Percentiles rank a stretch among this genome's conserved stretches.
phyloP scores from a whole-genome alignment of 1,284 basidiomycete genomes.

The Rhodotorula sp. region DNA sequence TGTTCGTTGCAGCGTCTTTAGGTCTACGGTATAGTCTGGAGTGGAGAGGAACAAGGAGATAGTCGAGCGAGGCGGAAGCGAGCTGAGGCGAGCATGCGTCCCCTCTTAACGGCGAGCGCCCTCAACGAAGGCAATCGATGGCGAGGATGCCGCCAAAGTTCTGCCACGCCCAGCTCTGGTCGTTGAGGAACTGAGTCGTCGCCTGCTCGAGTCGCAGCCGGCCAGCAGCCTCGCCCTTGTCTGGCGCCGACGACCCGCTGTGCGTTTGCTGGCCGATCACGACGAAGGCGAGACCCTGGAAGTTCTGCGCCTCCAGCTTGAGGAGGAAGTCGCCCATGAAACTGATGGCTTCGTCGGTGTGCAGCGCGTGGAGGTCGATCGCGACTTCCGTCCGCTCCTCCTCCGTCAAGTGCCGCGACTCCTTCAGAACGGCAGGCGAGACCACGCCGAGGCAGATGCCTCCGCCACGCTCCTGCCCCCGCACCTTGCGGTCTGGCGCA shows the following conservation, averaged over 20 bases:
- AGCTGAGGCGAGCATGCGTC: too few relatives aligned
- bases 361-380: slow-evolving; percentile 58
- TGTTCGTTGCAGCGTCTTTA: too few relatives aligned
- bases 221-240: slow-evolving; percentile 35
- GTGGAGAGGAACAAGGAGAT: too few relatives aligned
- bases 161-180: slow-evolving; percentile 37
- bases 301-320: slow-evolving; percentile 50
- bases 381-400: slow-evolving; percentile 79
- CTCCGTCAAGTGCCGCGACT: slow-evolving; percentile 54
- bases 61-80: too few relatives aligned
- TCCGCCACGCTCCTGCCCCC: slow-evolving; percentile 75
- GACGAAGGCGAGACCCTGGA: slow-evolving; percentile 64
- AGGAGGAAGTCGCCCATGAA: slow-evolving; percentile 86
- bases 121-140: slow-evolving; percentile 28
- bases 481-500: slow-evolving; percentile 62
- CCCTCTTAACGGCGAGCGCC: too few relatives aligned
- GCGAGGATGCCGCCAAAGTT: slow-evolving; percentile 33
- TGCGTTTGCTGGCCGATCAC: slow-evolving; percentile 96
- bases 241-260: slow-evolving; percentile 61
- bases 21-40: too few relatives aligned
- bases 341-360: slow-evolving; percentile 86
- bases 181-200: slow-evolving; percentile 35
- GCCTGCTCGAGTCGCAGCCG: slow-evolving; percentile 36
- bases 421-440: slow-evolving; percentile 33
- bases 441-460: slow-evolving; percentile 84